These are phyloP conservation scores for Plantago rigida DNA, from an alignment of 305 asterid species.

Conservation along the genomic window DNA sequence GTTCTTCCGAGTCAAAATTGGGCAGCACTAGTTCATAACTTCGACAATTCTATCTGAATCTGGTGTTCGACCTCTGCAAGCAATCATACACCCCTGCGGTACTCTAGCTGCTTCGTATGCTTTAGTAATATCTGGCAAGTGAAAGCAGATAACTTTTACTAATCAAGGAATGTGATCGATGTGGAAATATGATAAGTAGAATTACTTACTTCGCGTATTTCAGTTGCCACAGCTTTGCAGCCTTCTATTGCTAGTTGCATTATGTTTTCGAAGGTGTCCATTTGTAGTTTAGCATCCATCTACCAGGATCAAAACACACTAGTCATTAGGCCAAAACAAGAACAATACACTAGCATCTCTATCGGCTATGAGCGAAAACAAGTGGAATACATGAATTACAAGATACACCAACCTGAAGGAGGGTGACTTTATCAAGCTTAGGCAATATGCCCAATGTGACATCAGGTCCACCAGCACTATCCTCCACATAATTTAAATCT, in stretches of 20 bases:
- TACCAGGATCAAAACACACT: slow-evolving; percentile 22
- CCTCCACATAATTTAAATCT: slow-evolving; percentile 88
- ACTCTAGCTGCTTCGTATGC: slow-evolving; percentile 69
- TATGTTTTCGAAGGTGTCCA: slow-evolving; percentile 77
- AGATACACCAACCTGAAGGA: slow-evolving; percentile 65
- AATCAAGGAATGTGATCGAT: background rate
- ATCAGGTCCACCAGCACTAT: slow-evolving; percentile 98
- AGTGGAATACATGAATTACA: background rate
- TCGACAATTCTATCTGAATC: background rate
- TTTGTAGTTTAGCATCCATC: slow-evolving; percentile 90
- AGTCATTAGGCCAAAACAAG: slow-evolving; percentile 15
- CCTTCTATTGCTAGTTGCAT: slow-evolving; percentile 92
- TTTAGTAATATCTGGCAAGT: slow-evolving; percentile 54
- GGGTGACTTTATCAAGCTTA: slow-evolving; percentile 82
- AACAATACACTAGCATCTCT: background rate
- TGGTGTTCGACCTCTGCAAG: background rate
- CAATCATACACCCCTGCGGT: slow-evolving; percentile 49
- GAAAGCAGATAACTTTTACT: slow-evolving; percentile 13
- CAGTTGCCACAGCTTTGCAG: slow-evolving; percentile 83
- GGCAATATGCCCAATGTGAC: slow-evolving; percentile 88
- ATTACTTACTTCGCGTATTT: slow-evolving; percentile 62
- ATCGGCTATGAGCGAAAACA: too few relatives aligned
- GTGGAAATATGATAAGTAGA: background rate
- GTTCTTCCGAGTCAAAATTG: too few relatives aligned
- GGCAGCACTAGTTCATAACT: too few relatives aligned